These are phyloP conservation scores for Incumbomyces delicatus DNA, from an alignment of 2,329 filamentous ascomycete genomes.

Conservation along the genomic window DNA sequence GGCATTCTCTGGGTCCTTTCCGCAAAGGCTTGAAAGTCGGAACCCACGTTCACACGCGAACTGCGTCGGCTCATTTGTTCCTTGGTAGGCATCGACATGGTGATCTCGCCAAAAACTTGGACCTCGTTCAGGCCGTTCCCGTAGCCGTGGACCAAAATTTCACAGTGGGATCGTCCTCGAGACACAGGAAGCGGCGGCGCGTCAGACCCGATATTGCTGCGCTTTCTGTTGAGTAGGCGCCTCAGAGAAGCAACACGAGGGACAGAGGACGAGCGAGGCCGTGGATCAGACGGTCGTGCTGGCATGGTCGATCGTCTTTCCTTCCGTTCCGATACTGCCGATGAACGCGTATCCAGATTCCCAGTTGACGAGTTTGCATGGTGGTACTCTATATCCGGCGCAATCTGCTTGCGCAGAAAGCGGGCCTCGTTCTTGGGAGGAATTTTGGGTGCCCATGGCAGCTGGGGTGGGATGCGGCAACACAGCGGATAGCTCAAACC, in stretches of 20 bases:
- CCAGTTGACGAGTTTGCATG: constrained; percentile 5
- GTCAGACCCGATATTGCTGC: neutral
- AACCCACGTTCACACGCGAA: constrained; percentile 6
- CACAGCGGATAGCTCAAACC: constrained; percentile 52
- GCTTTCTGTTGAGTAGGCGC: constrained; percentile 7
- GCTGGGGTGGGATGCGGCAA: constrained; percentile 28
- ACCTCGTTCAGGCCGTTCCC: constrained; percentile 21
- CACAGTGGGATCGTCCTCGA: constrained; percentile 12
- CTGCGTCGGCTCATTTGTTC: constrained; percentile 4
- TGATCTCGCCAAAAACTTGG: constrained; percentile 3
- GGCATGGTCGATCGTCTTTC: constrained; percentile 5
- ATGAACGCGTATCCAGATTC: neutral
- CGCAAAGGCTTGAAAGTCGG: constrained; percentile 9
- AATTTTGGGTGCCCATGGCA: constrained; percentile 11
- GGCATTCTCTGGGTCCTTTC: constrained; percentile 3
- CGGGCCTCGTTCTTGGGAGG: neutral
- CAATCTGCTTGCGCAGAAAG: constrained; percentile 1
- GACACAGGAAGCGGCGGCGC: neutral
- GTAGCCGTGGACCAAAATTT: constrained; percentile 20
- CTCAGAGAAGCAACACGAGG: constrained; percentile 13
- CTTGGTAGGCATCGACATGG: constrained; percentile 5
- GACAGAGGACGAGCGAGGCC: neutral
- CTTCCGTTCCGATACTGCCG: neutral
- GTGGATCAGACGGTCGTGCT: neutral
- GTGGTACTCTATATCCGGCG: constrained; percentile 6